Percentiles rank a stretch among this genome's conserved stretches.
phyloP scores from a whole-genome alignment of 2,329 filamentous ascomycete species.

The Botryotinia globosa region DNA sequence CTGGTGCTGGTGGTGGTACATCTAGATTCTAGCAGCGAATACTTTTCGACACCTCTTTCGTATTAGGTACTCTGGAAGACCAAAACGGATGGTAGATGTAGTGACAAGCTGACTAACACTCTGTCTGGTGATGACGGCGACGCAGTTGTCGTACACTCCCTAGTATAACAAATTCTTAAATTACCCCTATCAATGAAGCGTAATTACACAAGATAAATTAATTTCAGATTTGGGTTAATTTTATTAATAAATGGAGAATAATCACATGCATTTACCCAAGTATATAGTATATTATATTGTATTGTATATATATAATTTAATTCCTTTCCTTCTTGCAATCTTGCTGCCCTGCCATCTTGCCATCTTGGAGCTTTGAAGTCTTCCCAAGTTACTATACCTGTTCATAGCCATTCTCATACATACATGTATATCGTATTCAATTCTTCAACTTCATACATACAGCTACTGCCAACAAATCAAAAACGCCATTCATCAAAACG shows the following conservation, averaged over 20 bases:
- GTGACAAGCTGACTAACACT: neutral
- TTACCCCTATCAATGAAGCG: constrained; percentile 4
- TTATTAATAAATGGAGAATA: neutral
- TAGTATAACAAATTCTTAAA: neutral
- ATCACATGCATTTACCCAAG: neutral
- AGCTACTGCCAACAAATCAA: neutral
- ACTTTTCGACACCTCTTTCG: neutral
- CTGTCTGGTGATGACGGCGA: neutral
- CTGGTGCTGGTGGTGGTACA: too few relatives aligned
- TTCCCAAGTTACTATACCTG: too few relatives aligned
- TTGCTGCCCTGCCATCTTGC: neutral
- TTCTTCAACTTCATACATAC: neutral
- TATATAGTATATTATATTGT: too few relatives aligned
- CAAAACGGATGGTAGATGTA: neutral
- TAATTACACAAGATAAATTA: neutral
- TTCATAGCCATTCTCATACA: neutral
- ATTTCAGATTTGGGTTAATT: neutral
- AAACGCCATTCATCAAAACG: constrained; percentile 3
- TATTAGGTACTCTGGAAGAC: neutral
- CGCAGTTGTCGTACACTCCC: neutral
- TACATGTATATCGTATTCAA: neutral
- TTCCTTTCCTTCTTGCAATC: neutral
- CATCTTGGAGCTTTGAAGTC: neutral
- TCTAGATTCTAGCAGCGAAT: neutral
- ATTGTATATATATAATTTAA: neutral